Evolutionary conservation across 805 yeast species (phyloP), one percentile per base, ranked within the genome.

Genomic region (Hanseniaspora lachancei): DNA sequence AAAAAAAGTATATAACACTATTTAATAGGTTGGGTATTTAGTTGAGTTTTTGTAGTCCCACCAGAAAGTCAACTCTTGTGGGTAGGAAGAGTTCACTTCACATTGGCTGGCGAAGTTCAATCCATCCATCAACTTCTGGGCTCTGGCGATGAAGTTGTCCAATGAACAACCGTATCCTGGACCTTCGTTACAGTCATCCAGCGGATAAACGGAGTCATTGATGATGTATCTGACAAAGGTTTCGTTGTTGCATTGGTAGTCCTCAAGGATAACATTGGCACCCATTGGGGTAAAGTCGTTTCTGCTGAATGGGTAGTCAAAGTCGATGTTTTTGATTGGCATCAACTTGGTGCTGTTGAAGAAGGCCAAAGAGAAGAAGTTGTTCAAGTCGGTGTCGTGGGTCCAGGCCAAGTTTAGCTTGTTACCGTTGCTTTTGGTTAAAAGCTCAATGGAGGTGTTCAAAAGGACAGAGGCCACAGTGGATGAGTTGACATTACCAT

Each of bases 351-450:
- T 69, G 9, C 63, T 60, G 29, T 63, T 68, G 44, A 66, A 65
- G 18, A 84, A 64, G 49, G 85, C 67, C 1, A 91, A 84, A 24
- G 86, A 72, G 60, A 81, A 70, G 60, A 75, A 80, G 46, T 81
- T 72, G 59, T 80, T 71, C 43, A 85, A 67, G 59, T 82, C 84
- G 35, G 84, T 77, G 65, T 87, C 95, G 63, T 87, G 95, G 16
- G 86, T 74, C 73, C 83, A 82, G 44, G 84, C 71, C 57, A 77
- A 74, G 64, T 66, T 78, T 57, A 71, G 74, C 29, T 50, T 50
- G 58, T 74, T 76, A 6, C 64, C 63, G 36, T 77, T 77, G 55
- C 76, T 74, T 57, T 72, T 66, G 21, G 47, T 50, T 59, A 81
- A 70, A 57, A 76, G 71, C n/a, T 73, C 68, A 58, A 80, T 70